Conservation (phyloP, 2,329 filamentous ascomycete genomes). For the Trichoderma aggressivum region DNA sequence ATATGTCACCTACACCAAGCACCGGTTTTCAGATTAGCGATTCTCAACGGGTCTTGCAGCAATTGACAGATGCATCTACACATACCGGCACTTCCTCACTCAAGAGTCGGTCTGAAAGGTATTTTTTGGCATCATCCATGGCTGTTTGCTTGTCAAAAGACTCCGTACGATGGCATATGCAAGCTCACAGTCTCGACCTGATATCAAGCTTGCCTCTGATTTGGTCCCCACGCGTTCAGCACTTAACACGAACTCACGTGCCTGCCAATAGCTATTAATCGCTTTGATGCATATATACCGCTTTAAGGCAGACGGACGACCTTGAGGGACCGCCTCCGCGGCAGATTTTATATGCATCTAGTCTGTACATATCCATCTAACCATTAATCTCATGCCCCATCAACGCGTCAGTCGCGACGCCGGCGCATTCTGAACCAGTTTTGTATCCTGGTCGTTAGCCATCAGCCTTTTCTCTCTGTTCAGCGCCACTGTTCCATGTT, state of each 20-base stretch:
- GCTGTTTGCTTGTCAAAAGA: not conserved
- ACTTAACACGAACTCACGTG: slow-evolving; percentile 21
- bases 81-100: slow-evolving; percentile 70
- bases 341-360: not conserved
- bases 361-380: not conserved
- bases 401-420: slow-evolving; percentile 18
- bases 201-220: not conserved
- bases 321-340: not conserved
- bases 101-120: slow-evolving; percentile 71
- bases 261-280: not conserved
- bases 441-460: not conserved
- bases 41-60: not conserved
- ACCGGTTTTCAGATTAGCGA: not conserved
- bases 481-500: not conserved
- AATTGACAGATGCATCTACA: not conserved
- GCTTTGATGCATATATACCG: slow-evolving; percentile 1
- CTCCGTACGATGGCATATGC: not conserved
- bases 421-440: not conserved
- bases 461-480: not conserved
- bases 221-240: slow-evolving; percentile 13
- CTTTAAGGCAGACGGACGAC: not conserved
- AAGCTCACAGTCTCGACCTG: not conserved
- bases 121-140: slow-evolving; percentile 66
- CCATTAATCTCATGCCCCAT: not conserved
- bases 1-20: slow-evolving; percentile 71